phyloP scores from a whole-genome alignment of 139 green algal species.

The Mesotaenium endlicherianum region DNA sequence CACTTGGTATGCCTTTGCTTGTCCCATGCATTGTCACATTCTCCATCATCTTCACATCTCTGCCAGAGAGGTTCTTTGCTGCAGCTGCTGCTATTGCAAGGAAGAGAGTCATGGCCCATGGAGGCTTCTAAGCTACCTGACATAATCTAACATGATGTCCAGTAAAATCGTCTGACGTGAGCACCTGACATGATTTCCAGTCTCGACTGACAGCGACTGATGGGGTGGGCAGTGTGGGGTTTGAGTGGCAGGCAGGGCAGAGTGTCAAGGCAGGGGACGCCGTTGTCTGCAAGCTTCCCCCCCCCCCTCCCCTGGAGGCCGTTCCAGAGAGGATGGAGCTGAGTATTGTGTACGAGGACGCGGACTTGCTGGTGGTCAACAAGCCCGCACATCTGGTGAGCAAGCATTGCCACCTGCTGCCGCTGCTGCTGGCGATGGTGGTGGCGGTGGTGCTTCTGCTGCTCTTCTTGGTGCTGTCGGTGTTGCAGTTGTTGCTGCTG shows the following conservation, averaged over 20 bases:
- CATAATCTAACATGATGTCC: too few relatives aligned
- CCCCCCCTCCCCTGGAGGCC: constrained; percentile 62
- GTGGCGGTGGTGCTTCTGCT: not conserved
- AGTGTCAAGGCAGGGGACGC: constrained; percentile 62
- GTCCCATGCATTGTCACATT: too few relatives aligned
- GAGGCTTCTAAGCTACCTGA: too few relatives aligned
- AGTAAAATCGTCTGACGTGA: too few relatives aligned
- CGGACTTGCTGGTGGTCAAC: constrained; percentile 88
- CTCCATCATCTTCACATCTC: too few relatives aligned
- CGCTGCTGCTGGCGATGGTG: not conserved
- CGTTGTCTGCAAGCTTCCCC: constrained; percentile 59
- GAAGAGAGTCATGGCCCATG: too few relatives aligned
- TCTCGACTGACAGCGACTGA: too few relatives aligned
- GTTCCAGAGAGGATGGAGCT: constrained; percentile 78
- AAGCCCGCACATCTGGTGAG: constrained; percentile 87
- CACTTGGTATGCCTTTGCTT: too few relatives aligned
- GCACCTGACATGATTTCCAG: too few relatives aligned
- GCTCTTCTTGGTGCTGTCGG: not conserved
- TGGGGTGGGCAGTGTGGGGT: too few relatives aligned
- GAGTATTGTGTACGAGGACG: constrained; percentile 89
- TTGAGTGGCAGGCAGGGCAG: constrained; percentile 8
- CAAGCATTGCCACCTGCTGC: constrained; percentile 22
- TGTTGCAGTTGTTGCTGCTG: not conserved
- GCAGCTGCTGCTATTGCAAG: too few relatives aligned
- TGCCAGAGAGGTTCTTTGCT: too few relatives aligned